Base-by-base conservation (phyloP, 192 early-diverging fungal genomes). In the Coemansia sp. region DNA sequence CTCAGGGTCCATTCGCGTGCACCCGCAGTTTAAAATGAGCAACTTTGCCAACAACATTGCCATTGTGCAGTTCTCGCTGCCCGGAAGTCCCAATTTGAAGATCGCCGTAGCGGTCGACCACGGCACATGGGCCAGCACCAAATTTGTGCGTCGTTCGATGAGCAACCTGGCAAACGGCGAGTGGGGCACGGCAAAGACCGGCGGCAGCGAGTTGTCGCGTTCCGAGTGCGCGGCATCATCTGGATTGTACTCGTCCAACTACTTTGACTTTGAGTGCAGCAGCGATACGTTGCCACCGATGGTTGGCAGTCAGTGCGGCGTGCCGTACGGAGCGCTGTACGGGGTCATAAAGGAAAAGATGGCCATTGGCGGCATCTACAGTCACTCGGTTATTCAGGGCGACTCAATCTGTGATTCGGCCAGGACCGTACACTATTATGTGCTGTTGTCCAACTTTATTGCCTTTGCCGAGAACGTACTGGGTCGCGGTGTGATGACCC, bases 41-140 rank as follows among this genome's bases (percentile, higher is more conserved):
- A 67, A 67, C 1, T 66, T 80, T 22, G 71, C 71, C 56, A 74
- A 80, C 61, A 80, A 80, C 43, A 70, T 75, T 47, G 74, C 74
- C 31, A 21, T 70, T 0, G 53, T 75, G 38, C 50, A 60, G 55
- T 75, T 67, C n/a, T 25, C 27, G 12, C 51, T 62, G 21, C 50
- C 4, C 10, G 49, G 12, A 37, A 47, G 12, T 26, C 57, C n/a
- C n/a, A 19, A 10, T 26, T 79, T 67, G 70, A 41, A 21, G 9
- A 70, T 67, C 53, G 23, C 27, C 8, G 64, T 79, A 21, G 71
- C 71, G 2, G 67, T 69, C 4, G 52, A 67, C 52, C 61, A 19
- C 11, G 29, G 22, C 29, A 62, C 65, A 19, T 73, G 70, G 71
- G 38, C 23, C 0, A 38, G 35, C 19, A 12, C 45, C 1, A 38